Evolutionary conservation across 306 rosid genomes (phyloP), one percentile per base, ranked within the genome.

Genomic region (Pterocarpus santalinus): DNA sequence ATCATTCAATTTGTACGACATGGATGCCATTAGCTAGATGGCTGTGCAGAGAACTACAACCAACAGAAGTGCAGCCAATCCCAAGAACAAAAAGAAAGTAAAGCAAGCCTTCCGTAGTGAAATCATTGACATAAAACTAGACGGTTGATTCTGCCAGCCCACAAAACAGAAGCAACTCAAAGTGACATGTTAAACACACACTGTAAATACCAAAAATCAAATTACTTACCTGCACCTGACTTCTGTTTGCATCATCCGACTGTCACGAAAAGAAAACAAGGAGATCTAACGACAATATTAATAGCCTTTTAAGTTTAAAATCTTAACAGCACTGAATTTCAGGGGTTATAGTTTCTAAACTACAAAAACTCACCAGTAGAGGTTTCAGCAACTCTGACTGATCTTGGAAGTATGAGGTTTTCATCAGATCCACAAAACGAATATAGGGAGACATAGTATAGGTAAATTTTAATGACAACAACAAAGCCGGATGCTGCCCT

Each of bases 311-410:
- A 55, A 49, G n/a, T 32, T 36, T 22, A 22, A 1, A 22, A 22
- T 22, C 28, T 22, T 22, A 22, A 22, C 28, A 22, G 28, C 0
- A 22, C 28, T 22, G 28, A 22, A 22, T 22, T 22, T 22, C 28
- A 22, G 28, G 28, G 28, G 28, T 22, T 22, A 22, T 22, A 22
- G 8, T 43, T 43, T 43, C 5, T 66, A 8, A 44, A 16, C 14
- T 11, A 17, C 65, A 68, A 47, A 65, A 69, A 22, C 82, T 41
- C 55, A 84, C 87, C 46, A 62, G 12, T 69, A 70, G 87, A 69
- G 79, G 82, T 53, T 80, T 80, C 32, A 64, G 64, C 69, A 63
- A 47, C 34, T 75, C 82, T 56, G 35, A 5, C 13, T 53, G 46
- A 44, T 80, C 84, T 53, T 63, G 39, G 28, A 82, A 64, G 81